Evolutionary conservation across 2,329 filamentous ascomycete genomes (phyloP).

Genomic region (Penicillium italicum): DNA sequence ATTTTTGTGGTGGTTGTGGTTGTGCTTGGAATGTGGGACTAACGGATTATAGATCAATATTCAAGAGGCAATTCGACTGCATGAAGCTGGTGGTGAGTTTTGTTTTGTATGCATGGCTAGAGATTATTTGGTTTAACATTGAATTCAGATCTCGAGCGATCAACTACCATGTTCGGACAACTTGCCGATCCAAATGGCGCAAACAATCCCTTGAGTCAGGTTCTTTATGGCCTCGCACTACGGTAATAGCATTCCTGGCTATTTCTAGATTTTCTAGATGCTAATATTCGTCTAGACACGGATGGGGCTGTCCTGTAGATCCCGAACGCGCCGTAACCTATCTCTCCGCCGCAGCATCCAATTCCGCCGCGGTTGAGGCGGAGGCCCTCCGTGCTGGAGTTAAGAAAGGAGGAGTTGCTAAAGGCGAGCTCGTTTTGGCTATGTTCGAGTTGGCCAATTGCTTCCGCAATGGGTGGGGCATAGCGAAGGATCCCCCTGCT

Average conservation of each 20-base stretch:
- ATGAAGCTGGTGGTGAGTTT: constrained; percentile 67
- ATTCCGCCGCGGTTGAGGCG: constrained; percentile 81
- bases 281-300: constrained; percentile 60
- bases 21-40: background rate
- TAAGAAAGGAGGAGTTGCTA: constrained; percentile 89
- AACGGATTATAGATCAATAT: constrained; percentile 57
- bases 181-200: constrained; percentile 78
- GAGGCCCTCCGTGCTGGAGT: constrained; percentile 80
- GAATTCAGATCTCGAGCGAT: constrained; percentile 61
- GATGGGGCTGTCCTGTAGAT: constrained; percentile 81
- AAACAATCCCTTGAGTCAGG: constrained; percentile 92
- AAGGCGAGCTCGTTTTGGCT: constrained; percentile 91
- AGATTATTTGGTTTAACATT: background rate
- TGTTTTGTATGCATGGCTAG: background rate
- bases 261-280: background rate
- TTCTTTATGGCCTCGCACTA: constrained; percentile 88
- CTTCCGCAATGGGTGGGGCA: constrained; percentile 93
- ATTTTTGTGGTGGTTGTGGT: background rate
- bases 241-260: constrained; percentile 50
- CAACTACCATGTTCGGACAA: constrained; percentile 78
- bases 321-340: constrained; percentile 72
- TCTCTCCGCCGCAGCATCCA: constrained; percentile 82
- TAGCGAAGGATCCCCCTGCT: constrained; percentile 78
- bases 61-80: constrained; percentile 90
- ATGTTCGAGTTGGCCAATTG: constrained; percentile 79